Percentiles rank a stretch among this genome's conserved stretches.
phyloP scores from a whole-genome alignment of 2,329 filamentous ascomycete genomes.

The Penicillium sp. region DNA sequence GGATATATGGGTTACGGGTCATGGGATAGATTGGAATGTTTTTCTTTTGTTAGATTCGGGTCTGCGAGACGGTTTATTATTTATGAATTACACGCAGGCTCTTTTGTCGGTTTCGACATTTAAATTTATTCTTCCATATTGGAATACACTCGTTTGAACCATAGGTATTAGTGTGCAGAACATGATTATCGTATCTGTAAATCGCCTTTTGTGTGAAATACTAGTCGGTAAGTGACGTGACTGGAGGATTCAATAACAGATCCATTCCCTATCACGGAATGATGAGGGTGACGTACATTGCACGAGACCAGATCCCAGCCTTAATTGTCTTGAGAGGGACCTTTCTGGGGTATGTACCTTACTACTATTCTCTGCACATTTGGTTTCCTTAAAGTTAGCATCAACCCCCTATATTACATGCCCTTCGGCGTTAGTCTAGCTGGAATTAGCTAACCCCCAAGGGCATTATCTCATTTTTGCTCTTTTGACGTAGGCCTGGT shows the following conservation, averaged over 20 bases:
- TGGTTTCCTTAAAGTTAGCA: neutral
- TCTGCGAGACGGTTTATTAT: neutral
- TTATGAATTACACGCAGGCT: conserved; percentile 1
- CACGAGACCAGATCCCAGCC: accelerated
- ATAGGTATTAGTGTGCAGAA: neutral
- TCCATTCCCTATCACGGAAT: neutral
- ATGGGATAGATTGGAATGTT: neutral
- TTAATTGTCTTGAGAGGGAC: neutral
- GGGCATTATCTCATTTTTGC: neutral
- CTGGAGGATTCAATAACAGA: neutral
- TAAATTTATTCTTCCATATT: neutral
- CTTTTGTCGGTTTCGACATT: neutral
- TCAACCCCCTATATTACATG: neutral
- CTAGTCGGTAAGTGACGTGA: neutral
- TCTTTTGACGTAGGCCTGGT: neutral
- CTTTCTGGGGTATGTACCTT: neutral
- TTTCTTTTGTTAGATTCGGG: neutral
- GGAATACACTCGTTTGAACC: neutral
- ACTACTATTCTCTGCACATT: neutral
- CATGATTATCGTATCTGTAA: neutral
- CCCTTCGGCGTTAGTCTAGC: neutral
- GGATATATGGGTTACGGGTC: neutral
- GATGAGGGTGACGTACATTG: neutral
- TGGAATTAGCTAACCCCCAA: neutral
- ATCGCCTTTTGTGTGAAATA: neutral